These are phyloP conservation scores for Tolypocladium cylindrosporum DNA, from an alignment of 2,329 filamentous ascomycete genomes.

Conservation along the genomic window DNA sequence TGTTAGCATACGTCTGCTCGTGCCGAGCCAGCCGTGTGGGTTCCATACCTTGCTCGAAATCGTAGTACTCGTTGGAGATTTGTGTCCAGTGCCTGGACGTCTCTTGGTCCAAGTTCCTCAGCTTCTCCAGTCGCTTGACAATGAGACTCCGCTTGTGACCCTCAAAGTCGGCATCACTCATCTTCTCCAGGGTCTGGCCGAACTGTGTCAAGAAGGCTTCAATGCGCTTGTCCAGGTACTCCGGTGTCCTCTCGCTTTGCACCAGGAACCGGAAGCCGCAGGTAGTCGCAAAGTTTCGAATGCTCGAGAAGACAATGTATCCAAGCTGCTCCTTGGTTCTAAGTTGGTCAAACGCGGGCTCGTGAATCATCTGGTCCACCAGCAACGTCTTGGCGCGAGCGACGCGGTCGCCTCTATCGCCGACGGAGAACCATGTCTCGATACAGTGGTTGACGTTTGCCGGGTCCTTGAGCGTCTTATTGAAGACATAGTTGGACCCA, in stretches of 20 bases:
- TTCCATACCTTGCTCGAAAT: slow-evolving; percentile 71
- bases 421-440: slow-evolving; percentile 66
- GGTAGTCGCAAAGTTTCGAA: slow-evolving; percentile 61
- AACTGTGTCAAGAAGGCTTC: slow-evolving; percentile 71
- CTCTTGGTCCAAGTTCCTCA: slow-evolving; percentile 87
- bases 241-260: slow-evolving; percentile 78
- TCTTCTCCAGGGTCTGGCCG: slow-evolving; percentile 54
- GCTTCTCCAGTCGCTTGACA: slow-evolving; percentile 76
- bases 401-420: slow-evolving; percentile 56
- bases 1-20: not conserved
- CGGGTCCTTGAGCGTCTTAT: slow-evolving; percentile 70
- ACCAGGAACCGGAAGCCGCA: slow-evolving; percentile 84
- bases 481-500: slow-evolving; percentile 76
- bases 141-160: slow-evolving; percentile 83
- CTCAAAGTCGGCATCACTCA: slow-evolving; percentile 80
- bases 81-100: slow-evolving; percentile 75
- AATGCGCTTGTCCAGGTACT: slow-evolving; percentile 79
- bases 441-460: slow-evolving; percentile 85
- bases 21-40: not conserved
- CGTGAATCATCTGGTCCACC: slow-evolving; percentile 81
- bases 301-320: slow-evolving; percentile 86
- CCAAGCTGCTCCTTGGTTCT: slow-evolving; percentile 96
- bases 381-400: slow-evolving; percentile 70
- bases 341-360: slow-evolving; percentile 89
- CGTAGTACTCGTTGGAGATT: slow-evolving; percentile 76